phyloP scores from a whole-genome alignment of 2,329 filamentous ascomycete species.

The Cladosporium sp. region DNA sequence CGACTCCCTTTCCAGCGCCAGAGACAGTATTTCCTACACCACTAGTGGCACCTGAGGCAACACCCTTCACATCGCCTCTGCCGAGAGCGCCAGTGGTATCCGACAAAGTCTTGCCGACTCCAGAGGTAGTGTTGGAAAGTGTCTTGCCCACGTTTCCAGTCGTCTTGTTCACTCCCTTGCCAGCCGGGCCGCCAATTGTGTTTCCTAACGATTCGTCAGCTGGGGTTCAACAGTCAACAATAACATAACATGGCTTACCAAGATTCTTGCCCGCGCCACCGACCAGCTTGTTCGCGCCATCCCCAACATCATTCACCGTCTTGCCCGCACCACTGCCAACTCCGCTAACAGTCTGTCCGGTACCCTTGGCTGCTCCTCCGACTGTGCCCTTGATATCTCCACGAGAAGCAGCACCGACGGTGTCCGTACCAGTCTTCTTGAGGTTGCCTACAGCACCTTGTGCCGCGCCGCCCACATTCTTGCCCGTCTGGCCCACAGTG shows the following conservation, averaged over 20 bases:
- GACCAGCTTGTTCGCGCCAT: constrained; percentile 11
- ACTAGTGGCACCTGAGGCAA: constrained; percentile 33
- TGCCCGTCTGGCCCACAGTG: constrained; percentile 13
- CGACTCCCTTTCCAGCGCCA: constrained; percentile 28
- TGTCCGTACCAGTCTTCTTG: constrained; percentile 25
- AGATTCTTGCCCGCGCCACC: constrained; percentile 14
- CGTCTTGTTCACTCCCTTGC: constrained; percentile 35
- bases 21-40: constrained; percentile 33
- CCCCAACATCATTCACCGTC: constrained; percentile 16
- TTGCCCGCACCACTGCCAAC: constrained; percentile 23
- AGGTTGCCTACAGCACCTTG: constrained; percentile 25
- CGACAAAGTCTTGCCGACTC: constrained; percentile 38
- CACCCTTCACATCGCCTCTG: constrained; percentile 37
- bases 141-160: constrained; percentile 40
- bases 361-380: constrained; percentile 18
- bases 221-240: background rate
- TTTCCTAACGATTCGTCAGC: constrained; percentile 2
- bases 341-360: constrained; percentile 29
- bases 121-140: constrained; percentile 36
- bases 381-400: constrained; percentile 29
- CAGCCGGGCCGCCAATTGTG: constrained; percentile 28
- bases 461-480: constrained; percentile 32
- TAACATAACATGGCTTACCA: background rate
- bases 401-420: constrained; percentile 21
- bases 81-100: constrained; percentile 42